These are phyloP conservation scores for Streptanthus diversifolius DNA, from an alignment of 345 rosid genomes.

Conservation along the genomic window DNA sequence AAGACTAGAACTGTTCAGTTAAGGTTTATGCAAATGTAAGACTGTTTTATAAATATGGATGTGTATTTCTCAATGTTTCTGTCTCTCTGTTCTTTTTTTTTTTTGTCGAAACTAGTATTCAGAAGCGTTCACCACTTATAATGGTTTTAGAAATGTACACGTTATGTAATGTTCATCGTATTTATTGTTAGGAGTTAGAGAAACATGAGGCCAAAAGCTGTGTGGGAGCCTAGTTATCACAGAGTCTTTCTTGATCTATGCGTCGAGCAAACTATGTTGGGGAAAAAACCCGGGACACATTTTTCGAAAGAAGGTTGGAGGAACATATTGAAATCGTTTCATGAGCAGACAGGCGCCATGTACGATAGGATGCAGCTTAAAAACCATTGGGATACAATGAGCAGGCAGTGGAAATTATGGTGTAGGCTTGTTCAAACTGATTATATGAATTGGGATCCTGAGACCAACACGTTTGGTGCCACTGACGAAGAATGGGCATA, in stretches of 20 bases:
- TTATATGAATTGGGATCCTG: constrained; percentile 49
- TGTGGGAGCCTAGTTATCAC: constrained; percentile 42
- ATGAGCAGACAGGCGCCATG: constrained; percentile 35
- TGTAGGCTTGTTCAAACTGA: constrained; percentile 32
- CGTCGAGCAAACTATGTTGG: constrained; percentile 37
- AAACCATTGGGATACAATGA: constrained; percentile 51
- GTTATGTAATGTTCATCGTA: background rate
- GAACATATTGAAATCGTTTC: constrained; percentile 40
- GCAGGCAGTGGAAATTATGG: constrained; percentile 54
- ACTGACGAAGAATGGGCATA: constrained; percentile 43
- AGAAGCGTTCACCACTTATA: background rate
- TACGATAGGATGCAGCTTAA: constrained; percentile 50
- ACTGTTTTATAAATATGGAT: background rate
- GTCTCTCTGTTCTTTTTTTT: background rate
- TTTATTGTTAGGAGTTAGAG: constrained; percentile 13
- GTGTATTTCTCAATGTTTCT: background rate
- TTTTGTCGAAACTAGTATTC: background rate
- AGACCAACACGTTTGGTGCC: constrained; percentile 40
- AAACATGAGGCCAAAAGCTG: constrained; percentile 42
- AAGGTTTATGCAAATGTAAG: constrained; percentile 1
- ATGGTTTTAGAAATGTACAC: background rate
- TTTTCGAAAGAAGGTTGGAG: constrained; percentile 36
- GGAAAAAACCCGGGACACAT: constrained; percentile 40
- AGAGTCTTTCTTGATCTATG: constrained; percentile 43
- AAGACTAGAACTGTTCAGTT: background rate